These are phyloP conservation scores for Talaromyces nanjingensis DNA, from an alignment of 495 filamentous ascomycete genomes.

Conservation along the genomic window DNA sequence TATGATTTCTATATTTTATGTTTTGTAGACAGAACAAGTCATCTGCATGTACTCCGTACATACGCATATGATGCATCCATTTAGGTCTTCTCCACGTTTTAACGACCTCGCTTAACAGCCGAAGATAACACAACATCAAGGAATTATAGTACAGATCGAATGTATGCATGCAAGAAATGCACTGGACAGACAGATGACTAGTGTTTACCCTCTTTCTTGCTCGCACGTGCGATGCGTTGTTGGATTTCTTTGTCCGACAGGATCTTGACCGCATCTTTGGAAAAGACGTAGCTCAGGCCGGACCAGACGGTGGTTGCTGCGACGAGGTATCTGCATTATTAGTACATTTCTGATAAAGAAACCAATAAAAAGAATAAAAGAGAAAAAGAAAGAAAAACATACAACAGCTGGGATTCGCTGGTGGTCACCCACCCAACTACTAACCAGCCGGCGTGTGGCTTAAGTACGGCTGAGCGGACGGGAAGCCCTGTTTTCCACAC, in stretches of 20 bases:
- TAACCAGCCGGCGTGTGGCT: constrained; percentile 34
- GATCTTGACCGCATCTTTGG: constrained; percentile 76
- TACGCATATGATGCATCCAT: background rate
- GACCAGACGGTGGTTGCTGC: constrained; percentile 80
- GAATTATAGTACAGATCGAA: background rate
- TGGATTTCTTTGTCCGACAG: constrained; percentile 22
- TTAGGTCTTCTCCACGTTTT: background rate
- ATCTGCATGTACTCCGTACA: background rate
- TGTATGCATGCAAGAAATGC: background rate
- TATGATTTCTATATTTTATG: no score
- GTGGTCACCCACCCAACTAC: constrained; percentile 34
- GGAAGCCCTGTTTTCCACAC: constrained; percentile 36
- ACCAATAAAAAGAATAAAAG: background rate
- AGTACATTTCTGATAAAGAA: background rate
- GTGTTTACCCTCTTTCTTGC: background rate
- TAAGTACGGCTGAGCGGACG: constrained; percentile 36
- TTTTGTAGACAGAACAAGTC: background rate
- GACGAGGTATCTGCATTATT: constrained; percentile 49
- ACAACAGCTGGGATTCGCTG: constrained; percentile 32
- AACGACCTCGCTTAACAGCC: background rate
- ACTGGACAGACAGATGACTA: background rate
- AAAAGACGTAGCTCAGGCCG: constrained; percentile 73
- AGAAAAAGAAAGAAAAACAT: constrained; percentile 20
- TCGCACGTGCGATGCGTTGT: background rate
- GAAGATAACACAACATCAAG: background rate